Base-by-base conservation (phyloP, 768 basidiomycete species). In the Russula emetica region DNA sequence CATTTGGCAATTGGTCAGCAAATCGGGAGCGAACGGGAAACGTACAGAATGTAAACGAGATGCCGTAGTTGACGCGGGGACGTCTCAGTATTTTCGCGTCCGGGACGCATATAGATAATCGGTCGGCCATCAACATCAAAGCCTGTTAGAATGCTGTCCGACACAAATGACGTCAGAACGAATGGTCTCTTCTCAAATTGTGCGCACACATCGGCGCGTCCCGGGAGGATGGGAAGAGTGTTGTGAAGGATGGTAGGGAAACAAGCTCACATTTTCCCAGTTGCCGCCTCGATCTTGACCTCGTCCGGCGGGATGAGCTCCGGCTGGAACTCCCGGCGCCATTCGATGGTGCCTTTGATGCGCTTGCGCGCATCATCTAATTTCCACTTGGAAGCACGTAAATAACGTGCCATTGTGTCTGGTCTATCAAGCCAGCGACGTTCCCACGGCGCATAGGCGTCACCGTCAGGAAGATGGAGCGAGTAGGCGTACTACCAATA, bases 91-190 rank as follows among this genome's bases (percentile, higher is more conserved):
- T 94, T 94, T 72, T 95, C 91, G 63, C 84, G 80, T 30, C 91
- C 92, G 0, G 93, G 92, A 18, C 91, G 85, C 85, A 95, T 86
- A 74, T 93, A 94, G 16, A 95, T 77, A 49, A 94, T 87, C 0
- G 93, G 92, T n/a, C 93, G 79, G 5, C 90, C 91, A 61, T 93
- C 90, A 57, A 79, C 80, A 75, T 95, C 92, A 68, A 94, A 94
- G 8, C 93, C 92, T 60, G 85, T 91, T 52, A 94, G 74, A 53
- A 94, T 81, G 51, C 92, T 93, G 67, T 7, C 22, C 63, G 45
- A 24, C 28, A 24, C 24, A 16, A 40, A 24, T 45, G 44, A 26
- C 38, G 61, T 62, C 38, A 57, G 58, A 34, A 40, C 14, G 22
- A 11, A 20, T 4, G 42, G 16, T 13, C 26, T 53, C 2, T 0